Conservation (phyloP, 208 protist species). For the Crithidia expoeki region DNA sequence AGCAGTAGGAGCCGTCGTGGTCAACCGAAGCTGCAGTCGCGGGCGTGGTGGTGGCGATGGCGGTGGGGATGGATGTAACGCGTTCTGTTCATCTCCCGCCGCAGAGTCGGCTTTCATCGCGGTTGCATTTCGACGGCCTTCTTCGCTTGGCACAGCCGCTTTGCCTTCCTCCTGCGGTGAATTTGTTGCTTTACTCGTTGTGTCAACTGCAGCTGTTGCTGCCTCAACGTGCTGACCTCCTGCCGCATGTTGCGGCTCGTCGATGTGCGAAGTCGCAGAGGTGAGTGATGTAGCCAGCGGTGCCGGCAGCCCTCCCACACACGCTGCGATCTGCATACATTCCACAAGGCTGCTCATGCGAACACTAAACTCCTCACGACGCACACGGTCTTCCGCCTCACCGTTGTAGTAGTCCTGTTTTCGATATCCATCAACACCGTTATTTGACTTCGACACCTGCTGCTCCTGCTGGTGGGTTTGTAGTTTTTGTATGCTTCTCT, state of each 20-base stretch:
- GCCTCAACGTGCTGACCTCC: no score
- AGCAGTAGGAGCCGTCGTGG: neutral
- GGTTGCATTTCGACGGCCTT: no score
- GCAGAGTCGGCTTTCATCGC: no score
- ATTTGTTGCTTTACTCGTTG: no score
- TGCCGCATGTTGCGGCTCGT: no score
- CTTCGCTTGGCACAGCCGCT: no score
- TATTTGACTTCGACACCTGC: neutral
- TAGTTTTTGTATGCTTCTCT: neutral
- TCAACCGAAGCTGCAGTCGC: constrained; percentile 3
- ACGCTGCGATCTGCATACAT: constrained; percentile 20
- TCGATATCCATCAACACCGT: no score
- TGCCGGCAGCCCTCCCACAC: constrained; percentile 23
- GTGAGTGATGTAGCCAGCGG: constrained; percentile 23
- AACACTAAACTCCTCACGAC: constrained; percentile 2
- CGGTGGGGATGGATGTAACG: no score
- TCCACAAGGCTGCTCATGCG: constrained; percentile 22
- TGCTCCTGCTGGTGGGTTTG: neutral
- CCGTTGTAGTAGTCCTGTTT: neutral
- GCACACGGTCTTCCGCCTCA: neutral
- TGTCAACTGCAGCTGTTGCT: no score
- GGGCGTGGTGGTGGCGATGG: neutral
- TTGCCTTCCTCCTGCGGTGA: no score
- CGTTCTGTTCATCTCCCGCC: no score
- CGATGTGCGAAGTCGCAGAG: no score